Evolutionary conservation across 192 early-diverging fungal genomes (phyloP).

Genomic region (Coemansia sp.): DNA sequence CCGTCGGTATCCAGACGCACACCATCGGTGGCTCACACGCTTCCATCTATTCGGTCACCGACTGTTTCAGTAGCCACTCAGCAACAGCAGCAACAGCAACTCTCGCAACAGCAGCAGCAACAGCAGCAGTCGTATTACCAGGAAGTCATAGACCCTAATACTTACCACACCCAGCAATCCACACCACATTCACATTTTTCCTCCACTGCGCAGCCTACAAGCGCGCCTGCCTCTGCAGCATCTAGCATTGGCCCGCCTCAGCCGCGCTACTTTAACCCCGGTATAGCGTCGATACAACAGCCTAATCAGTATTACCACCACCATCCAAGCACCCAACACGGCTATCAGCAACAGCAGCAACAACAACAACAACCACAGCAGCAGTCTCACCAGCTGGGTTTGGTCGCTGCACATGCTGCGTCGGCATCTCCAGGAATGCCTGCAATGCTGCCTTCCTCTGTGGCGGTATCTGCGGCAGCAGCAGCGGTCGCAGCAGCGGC

Average conservation of each 20-base stretch:
- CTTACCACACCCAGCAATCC: slow-evolving; percentile 15
- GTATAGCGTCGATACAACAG: neutral
- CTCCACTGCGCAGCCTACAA: slow-evolving; percentile 13
- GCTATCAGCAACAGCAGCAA: slow-evolving; percentile 7
- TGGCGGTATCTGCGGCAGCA: neutral
- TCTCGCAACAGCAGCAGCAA: slow-evolving; percentile 19
- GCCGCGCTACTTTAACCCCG: slow-evolving; percentile 12
- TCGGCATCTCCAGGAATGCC: slow-evolving; percentile 12
- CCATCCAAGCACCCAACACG: neutral
- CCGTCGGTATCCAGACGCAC: slow-evolving; percentile 22
- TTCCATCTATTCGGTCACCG: slow-evolving; percentile 41
- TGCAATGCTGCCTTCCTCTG: slow-evolving; percentile 5
- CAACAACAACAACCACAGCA: slow-evolving; percentile 9
- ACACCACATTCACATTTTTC: slow-evolving; percentile 22
- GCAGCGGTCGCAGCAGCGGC: neutral
- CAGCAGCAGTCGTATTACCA: slow-evolving; percentile 17
- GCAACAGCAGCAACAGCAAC: slow-evolving; percentile 13
- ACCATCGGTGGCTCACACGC: slow-evolving; percentile 28
- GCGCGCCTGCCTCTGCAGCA: slow-evolving; percentile 13
- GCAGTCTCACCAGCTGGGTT: slow-evolving; percentile 28
- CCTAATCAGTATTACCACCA: slow-evolving; percentile 13
- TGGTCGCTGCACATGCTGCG: slow-evolving; percentile 19
- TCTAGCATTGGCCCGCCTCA: slow-evolving; percentile 13
- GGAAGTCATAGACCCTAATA: neutral
- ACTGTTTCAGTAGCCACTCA: neutral